These are phyloP conservation scores for Salix purpurea DNA, from an alignment of 345 rosid species.

Conservation along the genomic window DNA sequence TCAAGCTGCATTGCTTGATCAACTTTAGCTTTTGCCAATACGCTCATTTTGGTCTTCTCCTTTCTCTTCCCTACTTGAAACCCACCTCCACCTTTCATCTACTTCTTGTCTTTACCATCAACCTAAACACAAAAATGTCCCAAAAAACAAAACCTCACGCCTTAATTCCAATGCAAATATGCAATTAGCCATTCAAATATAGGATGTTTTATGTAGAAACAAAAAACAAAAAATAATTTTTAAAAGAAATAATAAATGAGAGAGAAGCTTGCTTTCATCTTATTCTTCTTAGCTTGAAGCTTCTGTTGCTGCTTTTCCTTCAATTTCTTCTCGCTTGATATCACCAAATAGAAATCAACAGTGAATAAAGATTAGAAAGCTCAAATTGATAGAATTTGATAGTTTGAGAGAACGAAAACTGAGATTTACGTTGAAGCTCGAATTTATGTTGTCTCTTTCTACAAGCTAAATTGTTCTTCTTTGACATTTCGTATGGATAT, in stretches of 20 bases:
- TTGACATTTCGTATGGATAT: conserved; percentile 54
- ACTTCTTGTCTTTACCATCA: conserved; percentile 60
- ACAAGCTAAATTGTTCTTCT: conserved; percentile 80
- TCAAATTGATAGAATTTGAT: neutral
- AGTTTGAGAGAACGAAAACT: neutral
- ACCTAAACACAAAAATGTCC: conserved; percentile 40
- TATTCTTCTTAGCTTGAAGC: conserved; percentile 78
- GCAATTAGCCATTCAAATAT: neutral
- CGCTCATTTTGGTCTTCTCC: conserved; percentile 74
- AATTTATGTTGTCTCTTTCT: conserved; percentile 83
- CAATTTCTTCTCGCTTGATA: conserved; percentile 82
- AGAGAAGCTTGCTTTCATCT: conserved; percentile 67
- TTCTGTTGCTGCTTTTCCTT: conserved; percentile 61
- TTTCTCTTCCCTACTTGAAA: conserved; percentile 87
- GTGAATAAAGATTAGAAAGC: neutral
- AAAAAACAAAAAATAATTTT: neutral
- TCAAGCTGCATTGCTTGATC: conserved; percentile 96
- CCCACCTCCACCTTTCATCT: conserved; percentile 54
- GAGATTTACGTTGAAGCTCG: conserved; percentile 60
- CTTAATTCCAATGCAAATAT: neutral
- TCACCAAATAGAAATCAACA: neutral
- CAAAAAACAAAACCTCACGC: neutral
- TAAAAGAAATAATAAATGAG: neutral
- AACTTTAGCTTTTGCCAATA: conserved; percentile 77
- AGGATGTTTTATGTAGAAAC: neutral